Conservation (phyloP, 352 stramenopile species). For the Phytophthora constricta region DNA sequence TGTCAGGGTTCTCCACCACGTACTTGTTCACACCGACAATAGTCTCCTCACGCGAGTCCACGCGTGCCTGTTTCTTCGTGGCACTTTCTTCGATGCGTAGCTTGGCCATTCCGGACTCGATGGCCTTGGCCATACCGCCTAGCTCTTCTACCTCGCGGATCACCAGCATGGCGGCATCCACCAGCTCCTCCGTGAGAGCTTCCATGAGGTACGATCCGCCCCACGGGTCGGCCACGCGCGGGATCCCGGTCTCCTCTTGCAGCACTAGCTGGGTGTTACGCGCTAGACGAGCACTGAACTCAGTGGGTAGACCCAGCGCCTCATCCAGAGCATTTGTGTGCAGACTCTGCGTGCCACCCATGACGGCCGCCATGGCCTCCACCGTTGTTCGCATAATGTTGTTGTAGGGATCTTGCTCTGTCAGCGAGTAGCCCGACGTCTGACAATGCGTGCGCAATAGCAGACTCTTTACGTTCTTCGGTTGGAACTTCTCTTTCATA, state of each 20-base stretch:
- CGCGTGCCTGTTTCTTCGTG: slow-evolving; percentile 95
- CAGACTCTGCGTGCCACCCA: slow-evolving; percentile 96
- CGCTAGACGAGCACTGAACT: slow-evolving; percentile 96
- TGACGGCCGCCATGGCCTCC: slow-evolving; percentile 88
- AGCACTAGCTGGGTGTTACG: slow-evolving; percentile 98
- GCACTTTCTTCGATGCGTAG: slow-evolving; percentile 97
- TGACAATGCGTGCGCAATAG: slow-evolving; percentile 97
- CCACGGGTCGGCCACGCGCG: slow-evolving; percentile 95
- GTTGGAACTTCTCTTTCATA: slow-evolving; percentile 93
- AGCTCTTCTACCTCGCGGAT: slow-evolving; percentile 91
- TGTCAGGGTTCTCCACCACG: slow-evolving; percentile 83
- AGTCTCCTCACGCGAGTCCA: slow-evolving; percentile 94
- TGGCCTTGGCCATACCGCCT: slow-evolving; percentile 97
- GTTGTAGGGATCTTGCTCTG: slow-evolving; percentile 98
- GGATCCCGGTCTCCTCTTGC: slow-evolving; percentile 96
- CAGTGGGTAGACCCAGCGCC: slow-evolving; percentile 95
- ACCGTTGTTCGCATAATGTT: slow-evolving; percentile 98
- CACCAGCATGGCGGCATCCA: slow-evolving; percentile 72
- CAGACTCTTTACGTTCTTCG: slow-evolving; percentile 95
- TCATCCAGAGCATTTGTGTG: slow-evolving; percentile 99
- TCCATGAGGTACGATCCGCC: slow-evolving; percentile 98
- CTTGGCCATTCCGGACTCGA: slow-evolving; percentile 97
- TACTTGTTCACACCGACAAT: slow-evolving; percentile 99
- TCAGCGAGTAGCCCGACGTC: slow-evolving; percentile 96
- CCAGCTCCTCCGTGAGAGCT: slow-evolving; percentile 92